These are phyloP conservation scores for Inga leiocalycina DNA, from an alignment of 306 rosid genomes.

Conservation along the genomic window DNA sequence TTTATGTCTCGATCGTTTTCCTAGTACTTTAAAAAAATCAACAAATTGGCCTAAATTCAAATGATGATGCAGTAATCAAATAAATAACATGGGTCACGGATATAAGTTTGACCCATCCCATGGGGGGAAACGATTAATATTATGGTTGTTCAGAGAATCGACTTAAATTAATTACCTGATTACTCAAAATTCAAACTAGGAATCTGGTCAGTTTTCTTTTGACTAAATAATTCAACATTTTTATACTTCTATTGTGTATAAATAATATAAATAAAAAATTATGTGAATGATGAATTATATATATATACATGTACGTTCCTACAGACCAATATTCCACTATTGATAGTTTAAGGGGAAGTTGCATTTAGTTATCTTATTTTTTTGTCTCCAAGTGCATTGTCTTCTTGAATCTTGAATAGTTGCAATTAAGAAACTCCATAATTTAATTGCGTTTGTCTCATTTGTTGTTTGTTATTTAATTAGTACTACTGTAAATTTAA, in stretches of 20 bases:
- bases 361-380: background rate
- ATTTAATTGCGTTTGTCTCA: background rate
- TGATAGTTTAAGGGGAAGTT: background rate
- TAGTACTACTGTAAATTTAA: background rate
- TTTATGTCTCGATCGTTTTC: background rate
- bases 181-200: constrained; percentile 3
- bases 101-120: background rate
- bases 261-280: background rate
- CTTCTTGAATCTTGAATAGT: background rate
- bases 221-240: background rate
- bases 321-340: background rate
- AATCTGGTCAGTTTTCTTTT: background rate
- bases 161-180: background rate
- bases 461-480: background rate
- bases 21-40: background rate
- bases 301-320: no score
- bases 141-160: background rate
- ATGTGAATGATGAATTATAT: no score
- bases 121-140: background rate
- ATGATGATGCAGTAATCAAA: background rate
- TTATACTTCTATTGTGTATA: background rate
- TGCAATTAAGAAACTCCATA: background rate
- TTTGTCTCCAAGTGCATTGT: background rate
- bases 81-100: background rate
- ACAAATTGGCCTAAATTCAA: background rate